phyloP scores from a whole-genome alignment of 768 basidiomycete species.

The Boletus vinaceobasis region DNA sequence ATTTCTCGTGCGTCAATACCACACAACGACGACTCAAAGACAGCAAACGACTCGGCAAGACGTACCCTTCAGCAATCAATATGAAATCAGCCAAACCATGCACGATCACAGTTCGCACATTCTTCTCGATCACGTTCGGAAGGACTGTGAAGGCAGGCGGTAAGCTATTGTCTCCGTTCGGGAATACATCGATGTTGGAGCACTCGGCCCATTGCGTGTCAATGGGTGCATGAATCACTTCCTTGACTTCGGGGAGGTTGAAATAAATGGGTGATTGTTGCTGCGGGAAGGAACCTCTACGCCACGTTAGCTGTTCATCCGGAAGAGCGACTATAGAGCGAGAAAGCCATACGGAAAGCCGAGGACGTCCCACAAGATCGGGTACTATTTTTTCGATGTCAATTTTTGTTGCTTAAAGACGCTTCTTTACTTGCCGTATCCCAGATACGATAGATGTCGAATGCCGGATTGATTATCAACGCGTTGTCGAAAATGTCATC shows the following conservation, averaged over 20 bases:
- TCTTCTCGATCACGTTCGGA: constrained; percentile 76
- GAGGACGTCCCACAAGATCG: constrained; percentile 74
- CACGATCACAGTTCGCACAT: constrained; percentile 59
- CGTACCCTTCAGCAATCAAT: constrained; percentile 70
- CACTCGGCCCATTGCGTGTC: constrained; percentile 64
- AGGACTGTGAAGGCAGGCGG: constrained; percentile 64
- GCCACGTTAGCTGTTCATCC: not conserved
- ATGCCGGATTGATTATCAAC: constrained; percentile 64
- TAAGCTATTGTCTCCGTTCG: constrained; percentile 54
- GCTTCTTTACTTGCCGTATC: constrained; percentile 46
- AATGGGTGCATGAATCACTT: constrained; percentile 65
- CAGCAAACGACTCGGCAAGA: not conserved
- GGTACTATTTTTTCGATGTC: constrained; percentile 37
- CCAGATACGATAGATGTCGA: constrained; percentile 75
- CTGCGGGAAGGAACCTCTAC: constrained; percentile 54
- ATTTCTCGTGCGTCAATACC: constrained; percentile 18
- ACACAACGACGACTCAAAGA: not conserved
- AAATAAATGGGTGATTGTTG: constrained; percentile 67
- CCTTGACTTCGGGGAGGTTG: constrained; percentile 58
- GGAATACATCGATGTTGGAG: constrained; percentile 57
- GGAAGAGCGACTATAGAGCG: not conserved
- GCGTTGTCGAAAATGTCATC: constrained; percentile 60
- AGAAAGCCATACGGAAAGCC: constrained; percentile 62
- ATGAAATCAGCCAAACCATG: constrained; percentile 75
- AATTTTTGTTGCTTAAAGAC: not conserved